A percentile compares a stretch with the other conserved stretches of the same genome.
phyloP scores from a whole-genome alignment of 306 rosid genomes.

The Styphnolobium japonicum region DNA sequence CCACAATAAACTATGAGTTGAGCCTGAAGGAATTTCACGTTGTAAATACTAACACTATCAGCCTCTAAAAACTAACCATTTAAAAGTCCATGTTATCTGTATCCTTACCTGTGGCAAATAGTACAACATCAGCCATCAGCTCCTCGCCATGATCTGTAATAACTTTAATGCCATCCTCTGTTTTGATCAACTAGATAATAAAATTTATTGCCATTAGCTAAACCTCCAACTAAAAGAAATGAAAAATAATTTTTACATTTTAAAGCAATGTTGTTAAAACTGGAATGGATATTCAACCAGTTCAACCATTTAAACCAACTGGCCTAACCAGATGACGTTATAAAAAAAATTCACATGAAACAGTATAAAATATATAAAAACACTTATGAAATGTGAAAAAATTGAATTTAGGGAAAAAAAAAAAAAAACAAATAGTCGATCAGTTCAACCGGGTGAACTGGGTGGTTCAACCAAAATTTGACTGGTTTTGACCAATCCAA shows the following conservation, averaged over 20 bases:
- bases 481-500: too few relatives aligned
- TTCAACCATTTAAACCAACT: too few relatives aligned
- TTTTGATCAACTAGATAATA: constrained; percentile 61
- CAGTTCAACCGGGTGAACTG: too few relatives aligned
- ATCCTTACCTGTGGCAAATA: constrained; percentile 90
- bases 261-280: too few relatives aligned
- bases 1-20: background rate
- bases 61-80: background rate
- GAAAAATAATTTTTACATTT: background rate
- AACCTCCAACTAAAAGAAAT: constrained; percentile 17
- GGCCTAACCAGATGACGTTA: too few relatives aligned
- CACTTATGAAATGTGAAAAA: too few relatives aligned
- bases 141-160: constrained; percentile 93
- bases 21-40: background rate
- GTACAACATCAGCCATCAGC: constrained; percentile 77
- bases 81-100: background rate
- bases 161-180: constrained; percentile 81
- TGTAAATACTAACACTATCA: background rate
- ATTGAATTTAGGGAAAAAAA: too few relatives aligned
- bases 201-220: constrained; percentile 12
- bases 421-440: too few relatives aligned
- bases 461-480: too few relatives aligned
- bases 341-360: too few relatives aligned
- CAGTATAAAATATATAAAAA: too few relatives aligned
- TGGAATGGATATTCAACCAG: too few relatives aligned